Base-by-base conservation (phyloP, 1,139 yeast genomes). In the Pichiaceae sp. region DNA sequence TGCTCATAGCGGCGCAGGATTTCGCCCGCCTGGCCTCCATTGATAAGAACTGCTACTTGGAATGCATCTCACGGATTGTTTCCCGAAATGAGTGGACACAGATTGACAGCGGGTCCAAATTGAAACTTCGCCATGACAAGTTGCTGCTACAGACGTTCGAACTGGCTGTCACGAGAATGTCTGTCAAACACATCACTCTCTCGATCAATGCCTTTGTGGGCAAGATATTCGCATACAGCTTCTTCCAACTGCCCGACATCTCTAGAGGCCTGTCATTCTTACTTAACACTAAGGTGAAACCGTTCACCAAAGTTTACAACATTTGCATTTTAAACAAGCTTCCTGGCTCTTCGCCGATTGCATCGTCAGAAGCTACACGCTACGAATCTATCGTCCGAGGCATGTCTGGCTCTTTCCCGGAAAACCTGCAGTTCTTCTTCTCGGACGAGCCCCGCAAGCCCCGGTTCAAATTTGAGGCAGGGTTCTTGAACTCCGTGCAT, bases 131-230 rank as follows among this genome's bases (percentile, higher is more conserved):
- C 31, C 69, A 60, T 50, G 52, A 61, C 37, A 43, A 47, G 17
- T 45, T 67, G 20, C 59, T 84, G 30, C 56, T 65, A 4, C 62
- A 65, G 26, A 82, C 95, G 0, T 59, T 82, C 40, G 75, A 70
- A 33, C 72, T 67, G 47, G 68, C 78, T 36, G 65, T 81, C 17
- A 59, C 62, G 33, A 68, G 72, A 47, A 63, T 79, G 14, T 63
- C 70, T 32, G 50, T 72, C 35, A 80, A 80, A 52, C 66, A 66
- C 7, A 60, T 79, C 6, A 69, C 89, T 1, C 57, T 78, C 8
- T 65, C 82, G 4, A 57, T 77, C 15, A 70, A 78, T 19, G 93
- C 93, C 2, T 83, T 84, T 51, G 66, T 79, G n/a, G 95, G 95
- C 9, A 84, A 85, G 52, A 72, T 80, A 1, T 73, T 85, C 55